phyloP scores from a whole-genome alignment of 208 protist species.

The Trypanosoma congolense region DNA sequence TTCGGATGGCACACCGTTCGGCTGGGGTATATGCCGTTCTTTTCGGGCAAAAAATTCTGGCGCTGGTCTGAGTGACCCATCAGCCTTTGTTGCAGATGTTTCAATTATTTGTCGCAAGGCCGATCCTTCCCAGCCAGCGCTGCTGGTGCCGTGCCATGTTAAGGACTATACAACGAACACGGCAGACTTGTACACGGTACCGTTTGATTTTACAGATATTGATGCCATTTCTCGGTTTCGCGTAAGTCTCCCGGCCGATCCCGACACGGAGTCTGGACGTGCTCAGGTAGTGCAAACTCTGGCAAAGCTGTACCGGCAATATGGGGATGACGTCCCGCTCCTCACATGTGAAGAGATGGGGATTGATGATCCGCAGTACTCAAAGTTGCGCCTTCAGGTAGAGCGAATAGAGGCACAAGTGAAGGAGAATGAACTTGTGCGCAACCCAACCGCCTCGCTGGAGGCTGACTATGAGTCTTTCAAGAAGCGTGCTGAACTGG shows the following conservation, averaged over 20 bases:
- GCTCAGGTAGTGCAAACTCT: conserved; percentile 76
- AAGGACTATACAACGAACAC: conserved; percentile 72
- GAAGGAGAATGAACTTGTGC: conserved; percentile 51
- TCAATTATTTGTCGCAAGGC: conserved; percentile 81
- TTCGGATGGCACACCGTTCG: conserved; percentile 63
- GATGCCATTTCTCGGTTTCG: conserved; percentile 68
- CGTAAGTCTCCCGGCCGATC: conserved; percentile 70
- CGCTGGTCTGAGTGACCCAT: conserved; percentile 53
- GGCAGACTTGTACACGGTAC: conserved; percentile 81
- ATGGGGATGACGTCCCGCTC: conserved; percentile 77
- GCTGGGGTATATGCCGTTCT: conserved; percentile 85
- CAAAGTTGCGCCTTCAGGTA: conserved; percentile 78
- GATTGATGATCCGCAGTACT: conserved; percentile 83
- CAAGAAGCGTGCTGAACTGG: conserved; percentile 61
- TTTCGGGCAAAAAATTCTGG: conserved; percentile 53
- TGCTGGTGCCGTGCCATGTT: conserved; percentile 69
- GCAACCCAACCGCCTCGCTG: conserved; percentile 57
- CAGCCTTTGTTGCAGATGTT: conserved; percentile 62
- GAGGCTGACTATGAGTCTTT: conserved; percentile 56
- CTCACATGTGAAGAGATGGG: conserved; percentile 96
- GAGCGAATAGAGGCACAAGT: conserved; percentile 82
- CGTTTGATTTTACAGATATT: conserved; percentile 83
- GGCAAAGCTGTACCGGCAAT: conserved; percentile 67
- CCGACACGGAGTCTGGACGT: conserved; percentile 67
- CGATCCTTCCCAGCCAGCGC: conserved; percentile 31